Base-by-base conservation (phyloP, 1,139 yeast species). In the Debaryomyces fabryi region DNA sequence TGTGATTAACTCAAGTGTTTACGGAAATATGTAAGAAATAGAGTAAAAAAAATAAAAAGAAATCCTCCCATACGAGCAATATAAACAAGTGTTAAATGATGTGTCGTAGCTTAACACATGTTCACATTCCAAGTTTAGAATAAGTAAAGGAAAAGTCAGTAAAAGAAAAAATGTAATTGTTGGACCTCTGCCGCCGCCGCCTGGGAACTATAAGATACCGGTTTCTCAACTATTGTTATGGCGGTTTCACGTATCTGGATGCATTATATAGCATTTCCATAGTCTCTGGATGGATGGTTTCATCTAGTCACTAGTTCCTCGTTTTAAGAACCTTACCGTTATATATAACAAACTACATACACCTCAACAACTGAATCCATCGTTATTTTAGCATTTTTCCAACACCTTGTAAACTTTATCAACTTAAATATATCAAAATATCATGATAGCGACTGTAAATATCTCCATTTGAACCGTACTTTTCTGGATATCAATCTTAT, bases 1-100 rank as follows among this genome's bases (percentile, higher is more conserved):
- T 18, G 32, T 40, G 21, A 40, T 35, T 40, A 40, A 36, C 45
- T 42, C 41, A 35, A n/a, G 37, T 25, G 33, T 42, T 42, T 42
- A 42, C 45, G 29, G 37, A 18, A 36, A 20, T 36, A 42, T 24
- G 35, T 35, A 35, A 29, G 18, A 42, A 25, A 27, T 25, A 42
- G 40, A 27, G 45, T 27, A 34, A 25, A 42, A n/a, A 42, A 15
- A 25, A n/a, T 24, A 36, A 23, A 34, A 36, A 20, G 13, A 36
- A 39, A 25, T 20, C 38, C 25, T 16, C 37, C 13, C 38, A 35
- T 12, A n/a, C 25, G 16, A 30, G 36, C 30, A n/a, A 10, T 30
- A 40, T 30, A 30, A 30, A 30, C 43, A 40, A 40, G 32, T 40
- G 37, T 30, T 40, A 40, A 30, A 25, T 25, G 13, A 12, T 9